Evolutionary conservation across 1,139 yeast species (phyloP), one percentile per base, ranked within the genome.

Genomic region (Kurtzmaniella quercitrusa): DNA sequence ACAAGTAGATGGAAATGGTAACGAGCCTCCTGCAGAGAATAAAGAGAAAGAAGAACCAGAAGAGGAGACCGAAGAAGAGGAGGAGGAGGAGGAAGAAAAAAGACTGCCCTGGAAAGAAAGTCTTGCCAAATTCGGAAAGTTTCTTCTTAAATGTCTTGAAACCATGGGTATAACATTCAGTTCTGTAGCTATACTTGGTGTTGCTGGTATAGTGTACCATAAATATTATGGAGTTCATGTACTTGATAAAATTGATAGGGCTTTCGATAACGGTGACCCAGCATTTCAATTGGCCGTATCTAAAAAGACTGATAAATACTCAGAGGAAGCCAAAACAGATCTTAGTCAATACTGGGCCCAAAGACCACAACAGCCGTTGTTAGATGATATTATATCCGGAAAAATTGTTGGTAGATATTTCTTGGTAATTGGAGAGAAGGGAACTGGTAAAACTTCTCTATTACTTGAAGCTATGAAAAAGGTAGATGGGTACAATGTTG

Each of bases 381-480:
- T 87, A 25, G 88, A 87, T 62, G 81, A 77, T 39, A 81, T 87
- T 25, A 71, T 87, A 12, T 60, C 75, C 8, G 95, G 95, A 1
- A 63, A 74, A 15, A 65, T 78, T 2, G 65, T 65, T 12, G 95
- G 95, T 0, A 62, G 93, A 23, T 87, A 87, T 59, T 85, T 80
- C 56, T 64, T 87, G 43, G 60, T 87, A 15, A 78, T 87, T 44
- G 95, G 95, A 19, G 95, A 87, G 59, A 86, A 87, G 58, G 95
- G 95, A 1, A 86, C 94, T 0, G 95, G 95, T 3, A 87, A 87
- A 56, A 83, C 91, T 0, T 82, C 93, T 1, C 70, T 86, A 62
- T 68, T 85, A 25, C 61, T 82, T 52, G 90, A 85, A 53, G 78
- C 91, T 3, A 81, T 87, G 73, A 76, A 81, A 48, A 76, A 81